These are phyloP conservation scores for Monosporascus sp. DNA, from an alignment of 2,329 filamentous ascomycete genomes.

Conservation along the genomic window DNA sequence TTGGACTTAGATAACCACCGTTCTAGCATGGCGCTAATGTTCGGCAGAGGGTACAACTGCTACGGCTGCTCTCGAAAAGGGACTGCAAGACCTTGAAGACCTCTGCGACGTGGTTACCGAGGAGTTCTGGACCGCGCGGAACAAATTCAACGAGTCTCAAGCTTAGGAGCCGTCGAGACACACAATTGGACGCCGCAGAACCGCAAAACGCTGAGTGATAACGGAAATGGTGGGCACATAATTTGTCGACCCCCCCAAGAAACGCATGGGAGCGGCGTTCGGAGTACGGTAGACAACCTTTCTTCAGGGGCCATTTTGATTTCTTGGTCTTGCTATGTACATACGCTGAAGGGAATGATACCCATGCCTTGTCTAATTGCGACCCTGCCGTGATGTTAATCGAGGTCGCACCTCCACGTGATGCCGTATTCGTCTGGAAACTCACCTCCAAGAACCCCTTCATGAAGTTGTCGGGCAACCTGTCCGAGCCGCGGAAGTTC, in stretches of 20 bases:
- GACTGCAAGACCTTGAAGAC: conserved; percentile 80
- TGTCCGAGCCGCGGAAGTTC: conserved; percentile 67
- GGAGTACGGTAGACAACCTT: conserved; percentile 21
- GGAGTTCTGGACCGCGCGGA: conserved; percentile 69
- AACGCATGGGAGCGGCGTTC: conserved; percentile 21
- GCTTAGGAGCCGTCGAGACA: conserved; percentile 6
- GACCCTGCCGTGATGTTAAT: conserved; percentile 37
- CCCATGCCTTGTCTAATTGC: conserved; percentile 42
- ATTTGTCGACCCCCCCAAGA: background rate
- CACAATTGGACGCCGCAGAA: conserved; percentile 1
- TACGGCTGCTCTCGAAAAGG: conserved; percentile 83
- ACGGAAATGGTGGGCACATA: conserved; percentile 2
- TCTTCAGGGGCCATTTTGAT: conserved; percentile 30
- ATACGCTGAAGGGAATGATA: conserved; percentile 28
- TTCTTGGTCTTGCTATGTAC: conserved; percentile 29
- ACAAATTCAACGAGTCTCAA: conserved; percentile 47
- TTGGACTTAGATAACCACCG: background rate
- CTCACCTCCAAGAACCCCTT: conserved; percentile 88
- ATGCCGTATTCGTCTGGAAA: conserved; percentile 8
- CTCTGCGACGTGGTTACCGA: conserved; percentile 92
- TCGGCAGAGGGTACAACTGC: conserved; percentile 68
- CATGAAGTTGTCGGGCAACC: conserved; percentile 86
- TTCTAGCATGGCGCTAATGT: background rate
- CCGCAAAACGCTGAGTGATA: background rate
- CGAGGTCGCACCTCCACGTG: conserved; percentile 1